Conservation (phyloP, 2,329 filamentous ascomycete genomes). For the Colletotrichum acutatum region DNA sequence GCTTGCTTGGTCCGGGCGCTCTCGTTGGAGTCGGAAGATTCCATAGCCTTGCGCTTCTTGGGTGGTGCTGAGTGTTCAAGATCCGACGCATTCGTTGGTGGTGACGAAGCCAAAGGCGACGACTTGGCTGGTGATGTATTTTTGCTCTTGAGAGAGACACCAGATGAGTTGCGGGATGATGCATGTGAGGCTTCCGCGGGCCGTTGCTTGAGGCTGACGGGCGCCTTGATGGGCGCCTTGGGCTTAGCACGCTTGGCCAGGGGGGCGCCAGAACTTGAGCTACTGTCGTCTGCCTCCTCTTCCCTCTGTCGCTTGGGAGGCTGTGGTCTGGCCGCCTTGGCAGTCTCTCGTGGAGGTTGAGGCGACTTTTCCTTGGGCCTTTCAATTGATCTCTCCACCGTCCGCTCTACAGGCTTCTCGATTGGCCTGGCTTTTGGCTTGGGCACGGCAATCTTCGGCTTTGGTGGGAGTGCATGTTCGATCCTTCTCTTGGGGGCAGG, state of each 20-base stretch:
- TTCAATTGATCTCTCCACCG: slow-evolving; percentile 31
- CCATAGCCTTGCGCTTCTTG: slow-evolving; percentile 58
- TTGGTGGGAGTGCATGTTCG: slow-evolving; percentile 34
- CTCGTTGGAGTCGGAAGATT: slow-evolving; percentile 34
- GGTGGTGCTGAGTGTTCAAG: slow-evolving; percentile 57
- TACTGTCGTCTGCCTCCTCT: slow-evolving; percentile 61
- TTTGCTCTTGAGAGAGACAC: slow-evolving; percentile 50
- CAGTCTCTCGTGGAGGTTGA: slow-evolving; percentile 42
- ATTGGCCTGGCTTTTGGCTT: slow-evolving; percentile 46
- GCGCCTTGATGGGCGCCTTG: slow-evolving; percentile 52
- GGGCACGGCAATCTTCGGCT: slow-evolving; percentile 44
- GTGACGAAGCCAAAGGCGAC: slow-evolving; percentile 73
- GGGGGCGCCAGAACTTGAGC: slow-evolving; percentile 69
- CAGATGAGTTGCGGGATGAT: slow-evolving; percentile 55
- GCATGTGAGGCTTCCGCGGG: slow-evolving; percentile 61
- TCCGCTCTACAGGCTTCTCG: slow-evolving; percentile 38
- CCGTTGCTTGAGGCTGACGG: slow-evolving; percentile 52
- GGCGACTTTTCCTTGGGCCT: slow-evolving; percentile 41
- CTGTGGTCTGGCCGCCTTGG: slow-evolving; percentile 45
- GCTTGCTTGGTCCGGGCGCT: slow-evolving; percentile 35
- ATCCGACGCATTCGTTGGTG: slow-evolving; percentile 73
- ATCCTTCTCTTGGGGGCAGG: slow-evolving; percentile 45
- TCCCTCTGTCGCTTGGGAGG: slow-evolving; percentile 63
- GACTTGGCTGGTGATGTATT: slow-evolving; percentile 71
- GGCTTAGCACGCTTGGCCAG: slow-evolving; percentile 68